Evolutionary conservation across 495 filamentous ascomycete genomes (phyloP), one percentile per base, ranked within the genome.

Genomic region (Neurospora sp.): DNA sequence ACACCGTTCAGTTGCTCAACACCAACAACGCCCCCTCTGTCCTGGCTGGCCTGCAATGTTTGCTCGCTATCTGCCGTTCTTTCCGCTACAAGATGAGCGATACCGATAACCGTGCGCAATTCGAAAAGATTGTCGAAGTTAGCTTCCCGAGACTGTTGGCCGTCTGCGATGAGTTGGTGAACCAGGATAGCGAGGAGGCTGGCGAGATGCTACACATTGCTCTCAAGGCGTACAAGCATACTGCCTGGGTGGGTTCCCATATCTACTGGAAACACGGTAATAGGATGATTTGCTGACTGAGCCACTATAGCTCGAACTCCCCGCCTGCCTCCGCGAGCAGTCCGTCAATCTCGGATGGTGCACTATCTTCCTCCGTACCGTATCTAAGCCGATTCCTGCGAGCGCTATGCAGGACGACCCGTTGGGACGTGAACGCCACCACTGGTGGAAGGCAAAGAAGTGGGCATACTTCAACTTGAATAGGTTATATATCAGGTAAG

Each of bases 371-470:
- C 85, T 99, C 70, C 89, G 91, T 62, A 92, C 96, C 40, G 92
- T 98, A 37, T 90, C 90, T 46, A 99, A 98, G 82, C 85, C 92
- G 39, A 90, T 92, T 70, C 96, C 96, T 0, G 86, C 90, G 48
- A 89, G 84, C 75, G 90, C 93, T 7, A 90, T 98, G 87, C 79
- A 85, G 70, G 94, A 97, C 54, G 93, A 97, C 62, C 84, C 91
- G 54, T 89, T 93, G 23, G 96, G 98, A 78, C 89, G 96, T 38
- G 96, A 97, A 80, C 86, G 89, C 72, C 94, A 97, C 80, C 93
- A 97, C 80, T 99, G 96, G 94, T 99, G 96, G 95, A 99, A 98
- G 87, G 92, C 94, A 71, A 99, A 98, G 91, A 99, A 98, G 82
- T 98, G 96, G 96, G 91, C 95, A 7, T 98, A 98, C 81, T 95